Evolutionary conservation across 345 rosid species (phyloP), one percentile per base, ranked within the genome.

Genomic region (Psidium friedrichsthalianum): DNA sequence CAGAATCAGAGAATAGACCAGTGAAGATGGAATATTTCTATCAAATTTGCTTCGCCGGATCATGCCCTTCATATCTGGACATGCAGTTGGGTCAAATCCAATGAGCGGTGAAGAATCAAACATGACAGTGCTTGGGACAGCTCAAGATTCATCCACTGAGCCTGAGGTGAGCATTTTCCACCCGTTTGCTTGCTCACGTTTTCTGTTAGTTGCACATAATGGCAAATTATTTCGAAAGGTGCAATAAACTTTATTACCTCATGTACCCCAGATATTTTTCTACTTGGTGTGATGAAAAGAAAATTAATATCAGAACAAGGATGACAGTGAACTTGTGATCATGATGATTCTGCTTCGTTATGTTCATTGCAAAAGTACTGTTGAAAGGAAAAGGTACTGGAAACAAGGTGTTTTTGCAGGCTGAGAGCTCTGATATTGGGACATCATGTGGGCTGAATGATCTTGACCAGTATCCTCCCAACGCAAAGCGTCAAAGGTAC

Each of bases 41-140:
- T 95, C 96, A 20, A 90, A 91, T 89, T 83, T 95, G 89, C 94
- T 95, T 83, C 91, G 80, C n/a, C 93, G 90, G 90, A 91, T 95
- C 85, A 91, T 95, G 90, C 98, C 96, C 14, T 11, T 88, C 55
- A 86, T 95, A 69, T 86, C 94, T 83, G 93, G 90, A 87, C 90
- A 80, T 61, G 47, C 87, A 16, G 89, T 80, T 51, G 91, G 88
- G 78, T 83, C 87, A 40, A 80, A 69, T 86, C 80, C n/a, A n/a
- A 25, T 64, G 22, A 18, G 90, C 58, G 81, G 82, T 44, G 94
- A 84, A 83, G 89, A 88, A 87, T 84, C 87, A 69, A 82, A 85
- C 81, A 21, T 56, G 40, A 80, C 86, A 36, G 82, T 55, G 3
- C 52, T 40, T 57, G 82, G 86, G 69, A 25, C 52, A 74, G 86